Evolutionary conservation across 2,329 filamentous ascomycete genomes (phyloP).

Genomic region (Ustulina deusta): DNA sequence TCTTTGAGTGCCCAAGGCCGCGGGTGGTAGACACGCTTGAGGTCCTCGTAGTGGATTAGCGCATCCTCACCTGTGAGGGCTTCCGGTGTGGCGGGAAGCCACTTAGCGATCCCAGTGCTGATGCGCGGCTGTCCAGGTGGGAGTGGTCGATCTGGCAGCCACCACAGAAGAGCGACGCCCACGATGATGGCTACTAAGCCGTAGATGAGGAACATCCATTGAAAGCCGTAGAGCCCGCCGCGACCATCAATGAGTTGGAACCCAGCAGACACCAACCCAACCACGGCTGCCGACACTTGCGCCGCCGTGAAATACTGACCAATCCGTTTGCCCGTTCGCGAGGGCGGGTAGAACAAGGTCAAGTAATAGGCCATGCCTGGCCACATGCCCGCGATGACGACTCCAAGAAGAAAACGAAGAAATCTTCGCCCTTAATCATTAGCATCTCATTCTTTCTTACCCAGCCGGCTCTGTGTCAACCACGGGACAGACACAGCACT

Average conservation of each 20-base stretch:
- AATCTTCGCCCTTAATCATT: constrained; percentile 59
- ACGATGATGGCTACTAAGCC: constrained; percentile 79
- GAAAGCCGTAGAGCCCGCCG: constrained; percentile 81
- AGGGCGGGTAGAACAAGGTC: constrained; percentile 90
- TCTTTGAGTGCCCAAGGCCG: constrained; percentile 79
- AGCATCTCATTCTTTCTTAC: background rate
- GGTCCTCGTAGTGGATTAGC: constrained; percentile 82
- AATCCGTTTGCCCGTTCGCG: constrained; percentile 86
- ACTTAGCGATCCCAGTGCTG: constrained; percentile 67
- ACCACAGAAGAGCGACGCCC: constrained; percentile 83
- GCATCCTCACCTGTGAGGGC: constrained; percentile 83
- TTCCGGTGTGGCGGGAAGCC: constrained; percentile 76
- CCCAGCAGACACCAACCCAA: constrained; percentile 88
- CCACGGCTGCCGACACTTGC: constrained; percentile 88
- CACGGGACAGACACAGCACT: background rate
- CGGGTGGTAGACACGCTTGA: constrained; percentile 82
- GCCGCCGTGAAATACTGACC: constrained; percentile 90
- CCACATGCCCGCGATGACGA: constrained; percentile 95
- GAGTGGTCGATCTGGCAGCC: constrained; percentile 86
- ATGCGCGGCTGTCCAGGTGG: constrained; percentile 73
- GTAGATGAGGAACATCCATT: constrained; percentile 94
- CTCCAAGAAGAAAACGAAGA: constrained; percentile 84
- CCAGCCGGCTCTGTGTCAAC: background rate
- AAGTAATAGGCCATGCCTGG: constrained; percentile 94
- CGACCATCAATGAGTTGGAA: constrained; percentile 91